Conservation (phyloP, 192 early-diverging fungal species). For the Coemansia sp. region DNA sequence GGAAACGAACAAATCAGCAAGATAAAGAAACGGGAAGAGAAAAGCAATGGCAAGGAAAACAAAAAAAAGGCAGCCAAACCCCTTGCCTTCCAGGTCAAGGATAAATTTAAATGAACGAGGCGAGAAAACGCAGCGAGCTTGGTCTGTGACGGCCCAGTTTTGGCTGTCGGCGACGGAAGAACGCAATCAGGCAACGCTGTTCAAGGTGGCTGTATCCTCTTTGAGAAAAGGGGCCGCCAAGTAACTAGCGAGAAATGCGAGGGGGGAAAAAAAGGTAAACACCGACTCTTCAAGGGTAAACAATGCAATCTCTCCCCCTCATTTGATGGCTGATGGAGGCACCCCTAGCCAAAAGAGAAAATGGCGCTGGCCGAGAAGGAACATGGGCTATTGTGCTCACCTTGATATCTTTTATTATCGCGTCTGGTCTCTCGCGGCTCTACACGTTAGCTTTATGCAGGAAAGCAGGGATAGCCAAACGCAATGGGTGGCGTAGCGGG, state of each 20-base stretch:
- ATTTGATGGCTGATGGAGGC: neutral
- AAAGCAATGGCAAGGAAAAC: neutral
- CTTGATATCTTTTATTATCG: neutral
- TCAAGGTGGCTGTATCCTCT: neutral
- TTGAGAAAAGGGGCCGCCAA: neutral
- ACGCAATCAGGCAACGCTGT: constrained; percentile 1
- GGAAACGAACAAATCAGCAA: neutral
- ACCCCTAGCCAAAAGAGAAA: neutral
- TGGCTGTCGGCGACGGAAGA: neutral
- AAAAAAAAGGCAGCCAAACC: neutral
- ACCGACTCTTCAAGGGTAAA: neutral
- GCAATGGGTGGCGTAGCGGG: neutral
- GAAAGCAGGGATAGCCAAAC: neutral
- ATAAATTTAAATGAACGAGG: constrained; percentile 10
- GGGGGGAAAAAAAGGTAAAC: neutral
- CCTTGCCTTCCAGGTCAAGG: neutral
- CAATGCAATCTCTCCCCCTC: neutral
- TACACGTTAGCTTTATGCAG: neutral
- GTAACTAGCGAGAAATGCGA: neutral
- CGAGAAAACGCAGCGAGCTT: neutral
- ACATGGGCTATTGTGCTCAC: neutral
- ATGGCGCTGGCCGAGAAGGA: neutral
- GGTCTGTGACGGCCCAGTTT: neutral
- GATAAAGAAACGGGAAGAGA: neutral
- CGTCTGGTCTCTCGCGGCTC: neutral